Percentiles rank a stretch among this genome's conserved stretches.
These are phyloP conservation scores for Echinosophora koreensis DNA, from an alignment of 306 rosid species.

Conservation along the genomic window DNA sequence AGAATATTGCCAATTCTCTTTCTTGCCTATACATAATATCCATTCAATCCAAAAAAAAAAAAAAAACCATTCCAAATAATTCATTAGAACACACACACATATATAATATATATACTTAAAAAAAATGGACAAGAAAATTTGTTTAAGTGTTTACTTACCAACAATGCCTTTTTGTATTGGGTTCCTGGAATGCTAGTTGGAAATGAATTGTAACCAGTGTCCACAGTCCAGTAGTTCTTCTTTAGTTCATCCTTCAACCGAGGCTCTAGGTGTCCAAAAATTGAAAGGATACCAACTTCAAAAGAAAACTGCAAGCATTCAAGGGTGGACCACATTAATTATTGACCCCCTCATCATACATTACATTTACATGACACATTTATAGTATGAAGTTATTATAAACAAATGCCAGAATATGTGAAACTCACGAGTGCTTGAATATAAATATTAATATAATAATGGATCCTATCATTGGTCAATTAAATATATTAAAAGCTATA, in stretches of 20 bases:
- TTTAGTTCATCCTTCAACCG: conserved; percentile 66
- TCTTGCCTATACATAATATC: conserved; percentile 68
- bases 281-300: conserved; percentile 77
- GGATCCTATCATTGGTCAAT: conserved; percentile 32
- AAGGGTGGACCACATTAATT: conserved; percentile 25
- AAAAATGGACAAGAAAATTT: background rate
- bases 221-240: conserved; percentile 65
- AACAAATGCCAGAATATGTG: conserved; percentile 28
- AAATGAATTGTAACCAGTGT: conserved; percentile 86
- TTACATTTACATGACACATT: conserved; percentile 16
- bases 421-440: conserved; percentile 8
- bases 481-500: background rate
- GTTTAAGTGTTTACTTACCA: conserved; percentile 49
- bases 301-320: conserved; percentile 73
- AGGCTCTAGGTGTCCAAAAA: conserved; percentile 69
- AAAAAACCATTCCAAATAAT: background rate
- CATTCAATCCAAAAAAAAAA: background rate
- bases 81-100: background rate
- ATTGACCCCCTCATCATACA: conserved; percentile 12
- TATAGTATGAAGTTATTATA: background rate
- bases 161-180: conserved; percentile 69
- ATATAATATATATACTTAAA: background rate
- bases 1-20: conserved; percentile 65
- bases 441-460: conserved; percentile 36
- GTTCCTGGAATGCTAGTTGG: conserved; percentile 79